Evolutionary conservation across 805 yeast genomes (phyloP).

Genomic region (Yarrowia sp.): DNA sequence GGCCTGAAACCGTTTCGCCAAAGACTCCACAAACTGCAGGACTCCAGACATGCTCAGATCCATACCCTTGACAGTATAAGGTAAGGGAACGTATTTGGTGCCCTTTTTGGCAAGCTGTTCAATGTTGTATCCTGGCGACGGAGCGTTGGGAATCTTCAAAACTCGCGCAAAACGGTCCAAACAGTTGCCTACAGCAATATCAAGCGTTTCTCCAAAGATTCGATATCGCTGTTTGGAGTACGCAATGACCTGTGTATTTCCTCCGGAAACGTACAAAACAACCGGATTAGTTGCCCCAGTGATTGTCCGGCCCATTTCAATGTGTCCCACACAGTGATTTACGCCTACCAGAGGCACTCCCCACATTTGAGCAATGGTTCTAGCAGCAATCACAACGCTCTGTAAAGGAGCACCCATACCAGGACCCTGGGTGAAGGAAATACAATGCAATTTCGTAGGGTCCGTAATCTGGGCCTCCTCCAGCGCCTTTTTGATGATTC

Average conservation of each 20-base stretch:
- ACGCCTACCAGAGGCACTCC: slow-evolving; percentile 85
- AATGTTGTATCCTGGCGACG: slow-evolving; percentile 96
- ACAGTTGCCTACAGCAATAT: slow-evolving; percentile 97
- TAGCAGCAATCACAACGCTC: slow-evolving; percentile 86
- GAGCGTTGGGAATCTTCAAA: slow-evolving; percentile 80
- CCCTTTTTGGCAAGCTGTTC: slow-evolving; percentile 83
- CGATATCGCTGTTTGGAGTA: slow-evolving; percentile 90
- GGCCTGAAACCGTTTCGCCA: slow-evolving; percentile 69
- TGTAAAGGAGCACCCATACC: slow-evolving; percentile 99
- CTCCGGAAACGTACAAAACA: slow-evolving; percentile 95
- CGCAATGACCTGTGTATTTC: slow-evolving; percentile 97
- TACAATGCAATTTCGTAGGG: slow-evolving; percentile 48
- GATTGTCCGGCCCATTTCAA: slow-evolving; percentile 98
- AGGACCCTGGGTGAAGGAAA: slow-evolving; percentile 96
- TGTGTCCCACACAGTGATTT: slow-evolving; percentile 96
- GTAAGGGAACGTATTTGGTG: slow-evolving; percentile 60
- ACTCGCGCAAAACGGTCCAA: slow-evolving; percentile 94
- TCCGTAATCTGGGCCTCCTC: slow-evolving; percentile 62
- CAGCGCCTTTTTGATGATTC: slow-evolving; percentile 66
- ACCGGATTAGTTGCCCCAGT: slow-evolving; percentile 98
- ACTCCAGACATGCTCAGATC: slow-evolving; percentile 96
- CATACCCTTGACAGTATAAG: slow-evolving; percentile 98
- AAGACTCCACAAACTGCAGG: slow-evolving; percentile 72
- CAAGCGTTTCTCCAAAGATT: slow-evolving; percentile 98
- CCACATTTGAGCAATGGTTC: slow-evolving; percentile 81